Evolutionary conservation across 2,329 filamentous ascomycete species (phyloP).

Genomic region (Colletotrichum brevisporum): DNA sequence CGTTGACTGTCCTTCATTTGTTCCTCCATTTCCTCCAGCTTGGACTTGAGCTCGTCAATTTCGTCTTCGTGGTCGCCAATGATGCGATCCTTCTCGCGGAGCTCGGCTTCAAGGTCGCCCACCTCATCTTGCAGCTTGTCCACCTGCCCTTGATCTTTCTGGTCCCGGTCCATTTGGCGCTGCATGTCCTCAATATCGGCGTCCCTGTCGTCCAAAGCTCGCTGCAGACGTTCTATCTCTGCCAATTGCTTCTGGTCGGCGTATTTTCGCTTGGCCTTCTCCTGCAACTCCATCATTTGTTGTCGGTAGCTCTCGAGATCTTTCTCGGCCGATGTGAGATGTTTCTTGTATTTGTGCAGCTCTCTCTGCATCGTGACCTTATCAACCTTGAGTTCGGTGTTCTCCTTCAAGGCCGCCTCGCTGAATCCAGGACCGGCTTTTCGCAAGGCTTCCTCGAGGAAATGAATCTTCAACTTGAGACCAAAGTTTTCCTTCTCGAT

Average conservation of each 20-base stretch:
- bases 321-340: constrained; percentile 83
- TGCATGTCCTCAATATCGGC: constrained; percentile 73
- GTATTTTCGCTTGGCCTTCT: constrained; percentile 83
- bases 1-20: constrained; percentile 70
- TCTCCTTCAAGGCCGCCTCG: constrained; percentile 90
- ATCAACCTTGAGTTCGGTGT: constrained; percentile 95
- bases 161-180: constrained; percentile 69
- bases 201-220: constrained; percentile 70
- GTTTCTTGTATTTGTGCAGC: constrained; percentile 87
- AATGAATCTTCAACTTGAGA: constrained; percentile 96
- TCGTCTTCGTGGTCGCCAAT: constrained; percentile 84
- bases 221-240: constrained; percentile 71
- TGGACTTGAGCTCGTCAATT: constrained; percentile 75
- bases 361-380: constrained; percentile 92
- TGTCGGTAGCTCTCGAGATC: constrained; percentile 88
- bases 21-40: constrained; percentile 66
- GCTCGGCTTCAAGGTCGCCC: constrained; percentile 80
- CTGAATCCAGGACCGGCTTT: constrained; percentile 93
- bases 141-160: constrained; percentile 70
- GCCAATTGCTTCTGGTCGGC: constrained; percentile 77
- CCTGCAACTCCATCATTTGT: constrained; percentile 86
- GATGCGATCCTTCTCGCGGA: constrained; percentile 81
- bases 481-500: constrained; percentile 99
- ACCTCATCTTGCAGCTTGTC: constrained; percentile 81
- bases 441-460: constrained; percentile 89